Evolutionary conservation across 345 rosid genomes (phyloP).

Genomic region (Fremontodendron californicum): DNA sequence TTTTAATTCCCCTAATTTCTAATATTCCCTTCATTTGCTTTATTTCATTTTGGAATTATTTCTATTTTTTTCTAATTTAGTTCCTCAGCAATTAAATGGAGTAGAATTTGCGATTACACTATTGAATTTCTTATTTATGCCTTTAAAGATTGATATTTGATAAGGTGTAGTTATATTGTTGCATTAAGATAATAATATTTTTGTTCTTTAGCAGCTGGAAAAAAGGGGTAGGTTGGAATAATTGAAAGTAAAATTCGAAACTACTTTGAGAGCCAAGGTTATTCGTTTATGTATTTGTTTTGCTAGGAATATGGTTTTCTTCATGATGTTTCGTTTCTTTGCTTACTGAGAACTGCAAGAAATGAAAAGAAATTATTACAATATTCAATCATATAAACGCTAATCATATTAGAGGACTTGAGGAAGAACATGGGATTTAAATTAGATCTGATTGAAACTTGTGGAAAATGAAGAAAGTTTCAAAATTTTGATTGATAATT

Average conservation of each 20-base stretch:
- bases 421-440: not conserved
- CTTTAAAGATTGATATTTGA: not conserved
- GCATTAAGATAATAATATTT: not conserved
- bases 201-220: not conserved
- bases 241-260: not conserved
- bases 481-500: not conserved
- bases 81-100: not conserved
- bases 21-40: not conserved
- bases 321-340: not conserved
- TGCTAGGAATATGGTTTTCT: not conserved
- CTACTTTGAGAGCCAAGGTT: not conserved
- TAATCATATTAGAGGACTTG: not conserved
- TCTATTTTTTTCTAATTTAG: not conserved
- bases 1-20: not conserved
- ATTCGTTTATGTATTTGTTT: not conserved
- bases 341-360: not conserved
- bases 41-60: not conserved
- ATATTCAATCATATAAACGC: not conserved
- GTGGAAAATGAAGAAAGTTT: not conserved
- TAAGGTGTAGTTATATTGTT: not conserved
- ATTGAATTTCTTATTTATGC: not conserved
- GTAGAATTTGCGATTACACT: not conserved
- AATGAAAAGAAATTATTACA: not conserved
- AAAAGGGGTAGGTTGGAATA: not conserved
- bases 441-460: not conserved